Conservation (phyloP, 2,329 filamentous ascomycete genomes). For the Aspergillus fijiensis region DNA sequence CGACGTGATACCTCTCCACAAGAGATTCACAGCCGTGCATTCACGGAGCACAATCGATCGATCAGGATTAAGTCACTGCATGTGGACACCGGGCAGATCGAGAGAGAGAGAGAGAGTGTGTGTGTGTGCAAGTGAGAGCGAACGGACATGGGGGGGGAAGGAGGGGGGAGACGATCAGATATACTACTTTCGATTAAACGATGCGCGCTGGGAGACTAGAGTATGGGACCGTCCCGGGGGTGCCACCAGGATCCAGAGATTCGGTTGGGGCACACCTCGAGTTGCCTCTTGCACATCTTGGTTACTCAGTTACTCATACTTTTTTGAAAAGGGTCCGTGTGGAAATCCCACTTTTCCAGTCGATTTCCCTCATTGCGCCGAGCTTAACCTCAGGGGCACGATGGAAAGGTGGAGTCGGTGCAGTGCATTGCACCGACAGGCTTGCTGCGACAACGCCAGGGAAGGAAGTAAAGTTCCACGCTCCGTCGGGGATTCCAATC, state of each 20-base stretch:
- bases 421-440: conserved; percentile 10
- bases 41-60: conserved; percentile 12
- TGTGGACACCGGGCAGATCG: conserved; percentile 10
- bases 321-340: conserved; percentile 9
- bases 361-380: background rate
- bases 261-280: conserved; percentile 11
- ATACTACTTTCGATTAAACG: conserved; percentile 16
- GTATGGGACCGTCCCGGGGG: background rate
- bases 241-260: conserved; percentile 2
- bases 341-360: background rate
- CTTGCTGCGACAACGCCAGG: conserved; percentile 6
- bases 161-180: conserved; percentile 21
- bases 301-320: background rate
- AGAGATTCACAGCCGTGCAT: conserved; percentile 23
- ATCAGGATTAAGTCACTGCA: conserved; percentile 8
- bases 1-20: conserved; percentile 19
- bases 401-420: conserved; percentile 12
- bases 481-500: conserved; percentile 10
- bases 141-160: conserved; percentile 10
- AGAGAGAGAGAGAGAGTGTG: conserved; percentile 4
- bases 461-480: conserved; percentile 8
- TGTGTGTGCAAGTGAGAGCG: conserved; percentile 7
- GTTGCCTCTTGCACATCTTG: conserved; percentile 7
- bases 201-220: conserved; percentile 2
- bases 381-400: conserved; percentile 18